Evolutionary conservation across 257 asterid species (phyloP).

Genomic region (Scutellaria minor): DNA sequence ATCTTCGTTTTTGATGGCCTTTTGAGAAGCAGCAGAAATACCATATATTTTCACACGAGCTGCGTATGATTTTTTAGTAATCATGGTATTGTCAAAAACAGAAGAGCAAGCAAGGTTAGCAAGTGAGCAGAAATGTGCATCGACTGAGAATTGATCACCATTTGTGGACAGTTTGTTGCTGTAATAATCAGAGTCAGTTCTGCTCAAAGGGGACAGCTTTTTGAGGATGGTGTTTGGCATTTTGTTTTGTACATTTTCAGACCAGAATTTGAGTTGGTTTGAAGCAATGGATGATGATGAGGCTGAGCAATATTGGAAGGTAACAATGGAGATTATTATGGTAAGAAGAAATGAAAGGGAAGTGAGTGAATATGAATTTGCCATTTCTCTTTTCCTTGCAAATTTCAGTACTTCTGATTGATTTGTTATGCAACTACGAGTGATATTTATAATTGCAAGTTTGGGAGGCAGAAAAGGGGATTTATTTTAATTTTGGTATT

Average conservation of each 20-base stretch:
- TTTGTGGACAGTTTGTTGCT: slow-evolving; percentile 8
- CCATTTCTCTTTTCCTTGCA: slow-evolving; percentile 2
- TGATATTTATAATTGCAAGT: neutral
- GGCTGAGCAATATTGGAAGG: slow-evolving; percentile 7
- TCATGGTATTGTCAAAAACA: too few relatives aligned
- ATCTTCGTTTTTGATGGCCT: too few relatives aligned
- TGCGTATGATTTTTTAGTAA: too few relatives aligned
- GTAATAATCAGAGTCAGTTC: slow-evolving; percentile 18
- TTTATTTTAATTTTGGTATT: too few relatives aligned
- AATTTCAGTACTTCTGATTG: neutral
- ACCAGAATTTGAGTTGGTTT: slow-evolving; percentile 46
- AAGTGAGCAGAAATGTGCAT: slow-evolving; percentile 38
- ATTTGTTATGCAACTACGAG: neutral
- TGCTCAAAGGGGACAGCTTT: slow-evolving; percentile 46
- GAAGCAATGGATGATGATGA: slow-evolving; percentile 37
- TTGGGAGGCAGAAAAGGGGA: too few relatives aligned
- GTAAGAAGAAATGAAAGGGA: neutral
- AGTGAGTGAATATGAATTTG: slow-evolving; percentile 7
- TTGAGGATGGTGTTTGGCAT: slow-evolving; percentile 41
- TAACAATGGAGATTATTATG: neutral
- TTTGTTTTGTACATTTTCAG: slow-evolving; percentile 35
- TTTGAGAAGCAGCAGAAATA: too few relatives aligned
- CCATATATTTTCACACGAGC: too few relatives aligned
- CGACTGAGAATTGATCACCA: slow-evolving; percentile 17
- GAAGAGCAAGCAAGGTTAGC: slow-evolving; percentile 37